Base-by-base conservation (phyloP, 2,329 filamentous ascomycete genomes). In the Stachybotrys chartarum region DNA sequence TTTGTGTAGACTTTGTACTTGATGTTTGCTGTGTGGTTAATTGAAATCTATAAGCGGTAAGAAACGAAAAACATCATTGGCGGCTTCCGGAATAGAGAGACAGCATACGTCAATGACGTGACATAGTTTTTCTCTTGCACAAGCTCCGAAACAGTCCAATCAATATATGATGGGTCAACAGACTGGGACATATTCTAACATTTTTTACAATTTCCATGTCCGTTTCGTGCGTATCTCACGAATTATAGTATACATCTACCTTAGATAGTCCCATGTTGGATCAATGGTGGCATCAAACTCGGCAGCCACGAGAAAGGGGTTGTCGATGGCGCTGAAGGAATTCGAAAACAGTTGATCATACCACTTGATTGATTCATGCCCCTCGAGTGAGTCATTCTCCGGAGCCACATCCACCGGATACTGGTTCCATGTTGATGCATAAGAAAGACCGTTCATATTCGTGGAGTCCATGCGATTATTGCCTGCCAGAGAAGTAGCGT, bases 321-420 rank as follows among this genome's bases (percentile, higher is more conserved):
- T 69, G 8, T 70, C 68, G 49, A 70, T 67, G 1, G 66, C 66
- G 30, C 65, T 67, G 48, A 70, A 69, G 0, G 67, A 68, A 42
- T 66, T 69, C 1, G 65, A 67, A 55, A 70, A 70, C 17, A 70
- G 48, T 44, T 70, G 68, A 7, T 70, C 68, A 44, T 68, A 70
- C 68, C 68, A 70, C 47, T 69, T 66, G 57, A 69, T 68, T 1
- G 68, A 68, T 52, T 69, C 66, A n/a, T 70, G 67, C 0, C 66
- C 67, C 17, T 70, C 68, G 0, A 64, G 55, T 0, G 60, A 57
- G 16, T 62, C 51, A 7, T 52, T 48, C 6, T 63, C 18, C 10
- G 11, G n/a, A 17, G 14, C 58, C 2, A 60, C 24, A 24, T 46
- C 54, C 12, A 53, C 7, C 1, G 54, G 3, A 50, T 24, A 32